A percentile compares a stretch with the other conserved stretches of the same genome.
Evolutionary conservation across 768 basidiomycete species (phyloP).

Genomic region (Hydnum rufescens): DNA sequence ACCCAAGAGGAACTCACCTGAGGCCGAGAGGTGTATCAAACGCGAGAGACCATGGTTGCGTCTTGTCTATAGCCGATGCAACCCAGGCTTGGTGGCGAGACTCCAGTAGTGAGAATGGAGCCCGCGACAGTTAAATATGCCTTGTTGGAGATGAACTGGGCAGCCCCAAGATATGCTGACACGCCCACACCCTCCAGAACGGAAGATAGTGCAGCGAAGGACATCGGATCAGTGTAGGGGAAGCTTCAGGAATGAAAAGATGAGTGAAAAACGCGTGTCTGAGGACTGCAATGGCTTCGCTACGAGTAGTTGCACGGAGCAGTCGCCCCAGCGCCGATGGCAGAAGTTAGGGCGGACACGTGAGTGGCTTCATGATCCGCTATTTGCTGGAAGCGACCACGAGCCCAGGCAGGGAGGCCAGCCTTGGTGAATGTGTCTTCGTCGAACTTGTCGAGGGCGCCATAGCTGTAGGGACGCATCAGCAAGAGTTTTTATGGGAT

Average conservation of each 20-base stretch:
- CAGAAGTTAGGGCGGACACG: conserved; percentile 29
- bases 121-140: conserved; percentile 34
- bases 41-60: conserved; percentile 35
- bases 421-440: conserved; percentile 25
- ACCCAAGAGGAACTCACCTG: neutral
- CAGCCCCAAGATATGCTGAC: conserved; percentile 39
- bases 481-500: conserved; percentile 17
- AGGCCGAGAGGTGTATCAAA: conserved; percentile 31
- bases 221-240: conserved; percentile 26
- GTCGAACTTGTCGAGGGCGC: conserved; percentile 23
- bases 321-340: conserved; percentile 27
- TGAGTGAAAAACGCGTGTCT: neutral
- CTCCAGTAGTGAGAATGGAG: conserved; percentile 38
- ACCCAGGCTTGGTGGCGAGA: conserved; percentile 46
- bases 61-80: conserved; percentile 28
- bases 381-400: conserved; percentile 33
- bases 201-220: conserved; percentile 31
- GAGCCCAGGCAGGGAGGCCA: conserved; percentile 26
- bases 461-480: conserved; percentile 15
- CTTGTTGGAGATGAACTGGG: conserved; percentile 26
- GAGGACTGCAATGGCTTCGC: neutral
- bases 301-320: conserved; percentile 48
- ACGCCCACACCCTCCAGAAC: conserved; percentile 36
- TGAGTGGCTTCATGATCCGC: conserved; percentile 34
- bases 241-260: conserved; percentile 12